A percentile compares a stretch with the other conserved stretches of the same genome.
phyloP scores from a whole-genome alignment of 345 rosid species.

The Chamaenerion angustifolium region DNA sequence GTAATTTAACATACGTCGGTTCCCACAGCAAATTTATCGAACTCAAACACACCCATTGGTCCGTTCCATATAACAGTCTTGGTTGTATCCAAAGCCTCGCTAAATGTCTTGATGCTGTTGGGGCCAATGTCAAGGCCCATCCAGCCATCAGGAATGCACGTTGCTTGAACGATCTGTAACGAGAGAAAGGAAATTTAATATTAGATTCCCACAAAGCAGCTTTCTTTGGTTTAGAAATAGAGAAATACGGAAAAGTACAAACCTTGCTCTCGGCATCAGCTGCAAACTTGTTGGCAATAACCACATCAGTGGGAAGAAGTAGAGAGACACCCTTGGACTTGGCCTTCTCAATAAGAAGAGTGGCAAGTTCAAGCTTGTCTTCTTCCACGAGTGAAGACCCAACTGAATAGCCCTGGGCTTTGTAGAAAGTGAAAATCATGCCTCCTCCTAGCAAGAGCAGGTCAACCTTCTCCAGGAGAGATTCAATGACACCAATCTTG shows the following conservation, averaged over 20 bases:
- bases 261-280: constrained; percentile 90
- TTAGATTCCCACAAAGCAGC: neutral
- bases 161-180: constrained; percentile 57
- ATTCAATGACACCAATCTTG: constrained; percentile 91
- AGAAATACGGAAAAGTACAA: constrained; percentile 3
- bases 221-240: neutral
- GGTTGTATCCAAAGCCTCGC: constrained; percentile 49
- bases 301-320: constrained; percentile 71
- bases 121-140: constrained; percentile 97
- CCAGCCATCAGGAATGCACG: constrained; percentile 83
- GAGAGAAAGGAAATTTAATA: neutral
- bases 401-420: constrained; percentile 72
- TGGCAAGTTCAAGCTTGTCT: constrained; percentile 83
- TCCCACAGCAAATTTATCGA: constrained; percentile 80
- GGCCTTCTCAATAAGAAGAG: constrained; percentile 72
- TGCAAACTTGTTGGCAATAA: constrained; percentile 86
- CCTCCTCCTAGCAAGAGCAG: constrained; percentile 90
- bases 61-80: constrained; percentile 92
- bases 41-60: constrained; percentile 96
- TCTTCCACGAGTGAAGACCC: constrained; percentile 93
- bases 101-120: constrained; percentile 57
- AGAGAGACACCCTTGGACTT: constrained; percentile 83
- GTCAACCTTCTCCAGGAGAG: constrained; percentile 72
- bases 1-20: constrained; percentile 45
- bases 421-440: constrained; percentile 96